These are phyloP conservation scores for Naganishia onofrii DNA, from an alignment of 768 basidiomycete species.

Conservation along the genomic window DNA sequence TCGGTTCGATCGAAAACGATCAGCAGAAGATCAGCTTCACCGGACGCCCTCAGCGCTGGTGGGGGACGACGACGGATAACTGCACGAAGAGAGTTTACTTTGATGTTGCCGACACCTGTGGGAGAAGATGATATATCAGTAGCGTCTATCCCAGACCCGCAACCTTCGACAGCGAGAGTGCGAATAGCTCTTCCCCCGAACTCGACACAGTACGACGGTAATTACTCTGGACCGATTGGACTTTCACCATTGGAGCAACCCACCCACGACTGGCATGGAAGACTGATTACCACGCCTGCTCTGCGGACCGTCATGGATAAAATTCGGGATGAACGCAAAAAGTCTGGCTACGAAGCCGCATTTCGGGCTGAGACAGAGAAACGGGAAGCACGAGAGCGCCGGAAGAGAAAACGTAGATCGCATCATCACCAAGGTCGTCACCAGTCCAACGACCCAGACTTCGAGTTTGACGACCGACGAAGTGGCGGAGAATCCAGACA, in stretches of 20 bases:
- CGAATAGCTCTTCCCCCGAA: slow-evolving; percentile 3
- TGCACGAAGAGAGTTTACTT: slow-evolving; percentile 41
- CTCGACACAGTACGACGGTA: not conserved
- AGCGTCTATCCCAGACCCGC: not conserved
- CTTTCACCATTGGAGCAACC: slow-evolving; percentile 21
- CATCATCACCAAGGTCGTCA: not conserved
- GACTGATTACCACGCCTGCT: slow-evolving; percentile 44
- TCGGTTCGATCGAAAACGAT: slow-evolving; percentile 31
- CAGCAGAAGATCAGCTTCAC: slow-evolving; percentile 36
- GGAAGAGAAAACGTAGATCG: slow-evolving; percentile 19
- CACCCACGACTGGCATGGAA: slow-evolving; percentile 31
- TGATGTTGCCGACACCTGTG: slow-evolving; percentile 41
- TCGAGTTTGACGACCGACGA: not conserved
- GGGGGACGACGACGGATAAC: not conserved
- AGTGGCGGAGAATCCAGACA: slow-evolving; percentile 9
- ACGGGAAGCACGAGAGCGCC: slow-evolving; percentile 15
- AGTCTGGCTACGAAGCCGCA: slow-evolving; percentile 31
- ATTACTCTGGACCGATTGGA: slow-evolving; percentile 5
- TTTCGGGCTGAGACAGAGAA: slow-evolving; percentile 22
- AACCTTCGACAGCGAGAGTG: slow-evolving; percentile 2
- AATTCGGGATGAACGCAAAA: slow-evolving; percentile 37
- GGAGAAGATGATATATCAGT: slow-evolving; percentile 27
- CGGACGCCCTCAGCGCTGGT: slow-evolving; percentile 5
- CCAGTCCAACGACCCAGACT: not conserved
- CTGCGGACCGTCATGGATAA: slow-evolving; percentile 39